These are phyloP conservation scores for Calophaca sinica DNA, from an alignment of 306 rosid genomes.

Conservation along the genomic window DNA sequence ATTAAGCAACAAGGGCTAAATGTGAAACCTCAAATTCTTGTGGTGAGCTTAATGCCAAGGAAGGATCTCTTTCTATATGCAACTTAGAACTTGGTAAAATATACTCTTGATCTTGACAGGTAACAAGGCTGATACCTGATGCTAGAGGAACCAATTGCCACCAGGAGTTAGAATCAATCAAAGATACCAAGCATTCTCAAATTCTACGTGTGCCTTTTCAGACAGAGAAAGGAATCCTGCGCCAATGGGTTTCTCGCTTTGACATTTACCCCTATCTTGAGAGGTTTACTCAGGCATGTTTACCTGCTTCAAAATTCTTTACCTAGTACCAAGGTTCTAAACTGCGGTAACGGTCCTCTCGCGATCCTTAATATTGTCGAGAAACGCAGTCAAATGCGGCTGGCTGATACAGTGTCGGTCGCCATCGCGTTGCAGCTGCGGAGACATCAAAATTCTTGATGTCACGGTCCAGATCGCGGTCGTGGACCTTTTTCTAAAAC, in stretches of 20 bases:
- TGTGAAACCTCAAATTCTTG: constrained; percentile 86
- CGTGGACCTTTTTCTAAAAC: no score
- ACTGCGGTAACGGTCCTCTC: no score
- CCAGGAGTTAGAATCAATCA: constrained; percentile 74
- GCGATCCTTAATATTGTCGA: no score
- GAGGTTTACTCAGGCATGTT: constrained; percentile 73
- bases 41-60: constrained; percentile 59
- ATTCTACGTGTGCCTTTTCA: constrained; percentile 86
- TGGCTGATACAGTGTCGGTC: no score
- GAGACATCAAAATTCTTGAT: no score
- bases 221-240: constrained; percentile 68
- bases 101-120: constrained; percentile 52
- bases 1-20: constrained; percentile 78
- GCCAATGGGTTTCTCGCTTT: constrained; percentile 90
- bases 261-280: constrained; percentile 91
- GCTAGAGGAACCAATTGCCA: constrained; percentile 88
- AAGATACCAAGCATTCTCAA: constrained; percentile 76
- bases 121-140: constrained; percentile 89
- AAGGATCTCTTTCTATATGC: background rate
- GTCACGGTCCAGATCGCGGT: no score
- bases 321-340: no score
- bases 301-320: constrained; percentile 12
- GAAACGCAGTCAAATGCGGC: no score
- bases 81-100: background rate
- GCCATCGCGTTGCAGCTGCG: no score